Evolutionary conservation across 1,284 basidiomycete genomes (phyloP).

Genomic region (Cystobasidium slooffiae): DNA sequence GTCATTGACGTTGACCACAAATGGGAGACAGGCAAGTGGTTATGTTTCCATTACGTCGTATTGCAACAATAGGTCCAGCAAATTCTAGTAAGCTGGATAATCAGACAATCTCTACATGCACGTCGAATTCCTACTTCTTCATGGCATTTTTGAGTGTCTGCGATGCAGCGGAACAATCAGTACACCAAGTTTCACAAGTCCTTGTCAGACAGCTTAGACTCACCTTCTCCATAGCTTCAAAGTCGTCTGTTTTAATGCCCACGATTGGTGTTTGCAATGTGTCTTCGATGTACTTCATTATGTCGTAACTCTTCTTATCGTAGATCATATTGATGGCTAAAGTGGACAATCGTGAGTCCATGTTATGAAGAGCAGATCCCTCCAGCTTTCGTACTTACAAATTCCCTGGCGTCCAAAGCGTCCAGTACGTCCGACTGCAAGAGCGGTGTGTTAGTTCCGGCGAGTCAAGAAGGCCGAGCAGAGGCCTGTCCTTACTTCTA

Average conservation of each 20-base stretch:
- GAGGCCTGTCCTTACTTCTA: constrained; percentile 73
- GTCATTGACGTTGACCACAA: too few species aligned
- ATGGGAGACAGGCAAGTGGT: not conserved
- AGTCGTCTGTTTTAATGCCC: constrained; percentile 78
- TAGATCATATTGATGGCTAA: constrained; percentile 89
- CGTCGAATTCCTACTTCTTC: too few species aligned
- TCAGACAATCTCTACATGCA: too few species aligned
- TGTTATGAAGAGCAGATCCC: not conserved
- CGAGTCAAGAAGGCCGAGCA: constrained; percentile 42
- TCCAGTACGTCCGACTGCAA: constrained; percentile 77
- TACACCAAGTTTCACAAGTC: not conserved
- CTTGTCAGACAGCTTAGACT: constrained; percentile 14
- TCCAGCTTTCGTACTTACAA: constrained; percentile 54
- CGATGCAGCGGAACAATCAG: not conserved
- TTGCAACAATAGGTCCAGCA: not conserved
- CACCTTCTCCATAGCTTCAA: constrained; percentile 88
- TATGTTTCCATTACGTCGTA: not conserved
- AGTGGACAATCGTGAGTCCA: not conserved
- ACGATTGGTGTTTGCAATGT: constrained; percentile 75
- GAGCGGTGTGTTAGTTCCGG: not conserved
- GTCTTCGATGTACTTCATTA: constrained; percentile 83
- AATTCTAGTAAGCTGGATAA: too few species aligned
- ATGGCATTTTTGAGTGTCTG: constrained; percentile 42
- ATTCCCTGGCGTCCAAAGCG: constrained; percentile 93
- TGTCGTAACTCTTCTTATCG: constrained; percentile 76